A percentile compares a stretch with the other conserved stretches of the same genome.
These are phyloP conservation scores for Pseudonectria foliicola DNA, from an alignment of 2,329 filamentous ascomycete species.

Conservation along the genomic window DNA sequence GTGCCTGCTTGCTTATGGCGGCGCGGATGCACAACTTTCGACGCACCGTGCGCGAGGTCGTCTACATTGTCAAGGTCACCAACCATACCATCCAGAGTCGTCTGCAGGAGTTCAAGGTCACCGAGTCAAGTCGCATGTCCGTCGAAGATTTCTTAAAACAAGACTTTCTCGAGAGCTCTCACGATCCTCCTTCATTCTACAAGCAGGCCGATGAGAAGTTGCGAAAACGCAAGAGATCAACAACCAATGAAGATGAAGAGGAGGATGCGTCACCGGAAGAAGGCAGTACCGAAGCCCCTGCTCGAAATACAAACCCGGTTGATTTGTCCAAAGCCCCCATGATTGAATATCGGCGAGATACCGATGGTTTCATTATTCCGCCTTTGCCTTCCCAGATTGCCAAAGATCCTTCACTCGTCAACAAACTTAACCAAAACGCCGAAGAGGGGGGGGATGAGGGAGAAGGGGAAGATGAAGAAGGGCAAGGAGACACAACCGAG, in stretches of 20 bases:
- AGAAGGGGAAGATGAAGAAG: slow-evolving; percentile 12
- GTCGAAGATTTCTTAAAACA: slow-evolving; percentile 76
- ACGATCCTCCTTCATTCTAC: slow-evolving; percentile 80
- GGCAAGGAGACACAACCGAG: slow-evolving; percentile 12
- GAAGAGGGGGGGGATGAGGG: slow-evolving; percentile 6
- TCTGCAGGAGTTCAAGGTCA: slow-evolving; percentile 83
- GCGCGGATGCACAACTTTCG: slow-evolving; percentile 98
- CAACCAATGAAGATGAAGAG: slow-evolving; percentile 23
- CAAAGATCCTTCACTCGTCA: slow-evolving; percentile 23
- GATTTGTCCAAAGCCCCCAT: slow-evolving; percentile 28
- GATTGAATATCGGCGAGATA: slow-evolving; percentile 44
- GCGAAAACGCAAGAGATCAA: slow-evolving; percentile 38
- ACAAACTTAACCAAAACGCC: slow-evolving; percentile 9
- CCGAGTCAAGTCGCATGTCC: slow-evolving; percentile 75
- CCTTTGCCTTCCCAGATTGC: slow-evolving; percentile 35
- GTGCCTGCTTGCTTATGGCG: slow-evolving; percentile 87
- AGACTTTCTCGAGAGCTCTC: slow-evolving; percentile 63
- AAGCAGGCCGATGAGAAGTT: slow-evolving; percentile 45
- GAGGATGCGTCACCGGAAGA: slow-evolving; percentile 6
- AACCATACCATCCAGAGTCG: slow-evolving; percentile 89
- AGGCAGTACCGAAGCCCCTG: not conserved
- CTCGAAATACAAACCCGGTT: slow-evolving; percentile 14
- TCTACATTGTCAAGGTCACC: slow-evolving; percentile 97
- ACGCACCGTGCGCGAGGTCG: slow-evolving; percentile 83
- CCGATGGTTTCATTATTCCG: slow-evolving; percentile 63